These are phyloP conservation scores for Ophiocordyceps camponoti-saundersi DNA, from an alignment of 2,329 filamentous ascomycete genomes.

Conservation along the genomic window DNA sequence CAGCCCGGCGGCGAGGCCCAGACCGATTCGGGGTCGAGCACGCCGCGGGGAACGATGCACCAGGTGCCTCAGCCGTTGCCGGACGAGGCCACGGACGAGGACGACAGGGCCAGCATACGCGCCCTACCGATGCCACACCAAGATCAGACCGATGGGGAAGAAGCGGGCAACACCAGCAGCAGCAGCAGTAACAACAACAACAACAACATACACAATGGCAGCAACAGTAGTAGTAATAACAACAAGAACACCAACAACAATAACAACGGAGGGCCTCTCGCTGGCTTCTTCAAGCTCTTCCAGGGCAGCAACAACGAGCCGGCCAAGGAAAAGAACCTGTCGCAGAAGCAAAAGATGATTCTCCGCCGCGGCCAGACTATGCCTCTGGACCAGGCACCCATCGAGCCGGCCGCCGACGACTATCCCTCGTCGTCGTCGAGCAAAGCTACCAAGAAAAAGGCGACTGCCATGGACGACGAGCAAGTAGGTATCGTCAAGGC, in stretches of 20 bases:
- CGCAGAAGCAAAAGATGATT: slow-evolving; percentile 49
- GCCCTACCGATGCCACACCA: slow-evolving; percentile 17
- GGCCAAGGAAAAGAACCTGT: slow-evolving; percentile 29
- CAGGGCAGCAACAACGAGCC: slow-evolving; percentile 30
- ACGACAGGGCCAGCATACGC: slow-evolving; percentile 42
- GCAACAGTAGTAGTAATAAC: slow-evolving; percentile 13
- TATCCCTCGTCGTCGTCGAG: not conserved
- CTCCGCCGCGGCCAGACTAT: slow-evolving; percentile 67
- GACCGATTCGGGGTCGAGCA: slow-evolving; percentile 16
- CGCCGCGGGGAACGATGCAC: slow-evolving; percentile 21
- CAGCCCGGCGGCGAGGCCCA: slow-evolving; percentile 15
- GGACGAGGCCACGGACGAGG: slow-evolving; percentile 46
- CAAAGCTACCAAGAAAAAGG: slow-evolving; percentile 18
- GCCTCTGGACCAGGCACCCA: slow-evolving; percentile 11
- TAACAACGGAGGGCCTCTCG: slow-evolving; percentile 23
- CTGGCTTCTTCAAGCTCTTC: slow-evolving; percentile 59
- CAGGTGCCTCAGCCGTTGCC: slow-evolving; percentile 53
- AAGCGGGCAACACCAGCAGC: slow-evolving; percentile 13
- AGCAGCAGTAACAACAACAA: slow-evolving; percentile 15
- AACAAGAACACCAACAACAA: slow-evolving; percentile 15
- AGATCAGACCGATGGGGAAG: slow-evolving; percentile 12
- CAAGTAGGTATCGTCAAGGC: slow-evolving; percentile 33
- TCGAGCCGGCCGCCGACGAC: not conserved
- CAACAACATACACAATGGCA: no score
- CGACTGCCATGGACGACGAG: slow-evolving; percentile 28